phyloP scores from a whole-genome alignment of 1,139 yeast species.

The Lodderomyces margitis region DNA sequence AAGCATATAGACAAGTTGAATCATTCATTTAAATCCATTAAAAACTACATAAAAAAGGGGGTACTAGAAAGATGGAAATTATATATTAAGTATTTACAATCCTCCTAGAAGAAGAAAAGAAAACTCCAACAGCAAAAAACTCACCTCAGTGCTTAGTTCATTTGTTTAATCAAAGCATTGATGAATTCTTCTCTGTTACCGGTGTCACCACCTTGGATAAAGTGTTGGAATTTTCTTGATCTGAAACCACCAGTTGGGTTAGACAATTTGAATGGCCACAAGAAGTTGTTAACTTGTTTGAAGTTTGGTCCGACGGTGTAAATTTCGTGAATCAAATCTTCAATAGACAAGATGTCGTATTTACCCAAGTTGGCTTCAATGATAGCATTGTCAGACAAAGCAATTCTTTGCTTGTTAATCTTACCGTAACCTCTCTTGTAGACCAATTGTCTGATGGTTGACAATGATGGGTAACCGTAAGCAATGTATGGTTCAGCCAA shows the following conservation, averaged over 20 bases:
- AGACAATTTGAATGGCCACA: constrained; percentile 99
- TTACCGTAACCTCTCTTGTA: constrained; percentile 99
- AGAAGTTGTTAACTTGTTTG: constrained; percentile 99
- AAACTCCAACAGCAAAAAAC: constrained; percentile 7
- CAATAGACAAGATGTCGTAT: constrained; percentile 94
- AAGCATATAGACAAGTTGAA: background rate
- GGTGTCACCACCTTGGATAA: constrained; percentile 99
- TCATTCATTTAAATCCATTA: background rate
- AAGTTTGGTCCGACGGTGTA: constrained; percentile 99
- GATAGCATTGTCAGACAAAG: constrained; percentile 91
- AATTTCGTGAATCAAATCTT: constrained; percentile 98
- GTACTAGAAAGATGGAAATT: constrained; percentile 2
- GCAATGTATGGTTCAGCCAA: constrained; percentile 99
- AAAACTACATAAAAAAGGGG: constrained; percentile 1
- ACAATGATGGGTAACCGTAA: constrained; percentile 98
- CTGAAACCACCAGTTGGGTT: constrained; percentile 99
- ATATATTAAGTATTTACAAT: constrained; percentile 8
- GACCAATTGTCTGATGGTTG: constrained; percentile 93
- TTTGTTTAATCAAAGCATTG: constrained; percentile 96
- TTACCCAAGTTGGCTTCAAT: constrained; percentile 92
- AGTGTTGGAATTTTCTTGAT: constrained; percentile 99
- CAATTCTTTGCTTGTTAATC: constrained; percentile 97
- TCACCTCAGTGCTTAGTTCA: constrained; percentile 59
- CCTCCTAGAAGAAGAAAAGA: background rate
- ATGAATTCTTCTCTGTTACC: constrained; percentile 99